Base-by-base conservation (phyloP, 768 basidiomycete species). In the Xerocomellus amylosporus region DNA sequence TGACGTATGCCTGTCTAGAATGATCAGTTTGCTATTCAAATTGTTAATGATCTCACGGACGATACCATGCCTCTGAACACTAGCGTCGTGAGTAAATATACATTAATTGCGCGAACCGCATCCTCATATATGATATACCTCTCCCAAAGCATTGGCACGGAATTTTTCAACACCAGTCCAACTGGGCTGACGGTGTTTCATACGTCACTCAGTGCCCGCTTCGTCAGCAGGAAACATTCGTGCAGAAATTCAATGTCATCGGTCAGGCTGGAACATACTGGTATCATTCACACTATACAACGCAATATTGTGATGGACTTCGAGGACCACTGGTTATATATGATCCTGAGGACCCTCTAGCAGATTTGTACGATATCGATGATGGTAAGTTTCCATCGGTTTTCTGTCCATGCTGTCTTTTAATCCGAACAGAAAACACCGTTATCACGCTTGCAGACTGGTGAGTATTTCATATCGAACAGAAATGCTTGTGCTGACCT, bases 51-150 rank as follows among this genome's bases (percentile, higher is more conserved):
- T 33, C 53, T 54, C 28, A 74, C 68, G 0, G 77, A 83, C 46
- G 53, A 58, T 5, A 71, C 75, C 5, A 83, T 84, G 79, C 58
- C 75, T 37, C 70, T 74, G 47, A 69, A 70, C 14, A 84, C 83
- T 5, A 79, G 75, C 14, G 39, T 66, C 15, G 65, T 66, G 34
- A 50, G 62, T 40, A 9, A 65, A 69, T 54, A 8, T 17, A 2
- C 14, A 30, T 28, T 4, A 14, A 20, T 15, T 37, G 34, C 62
- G 63, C 4, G 55, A 58, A 36, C 47, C 22, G 0, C 37, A 22
- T 14, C 9, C 51, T 73, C 57, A 54, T 24, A 5, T 10, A 24
- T n/a, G n/a, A n/a, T n/a, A n/a, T n/a, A n/a, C n/a, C n/a, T n/a
- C 8, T 3, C 14, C n/a, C 2, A 19, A 43, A 54, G 53, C 53